Percentiles rank a stretch among this genome's conserved stretches.
Evolutionary conservation across 345 rosid genomes (phyloP).

Genomic region (Hibiscus syriacus): DNA sequence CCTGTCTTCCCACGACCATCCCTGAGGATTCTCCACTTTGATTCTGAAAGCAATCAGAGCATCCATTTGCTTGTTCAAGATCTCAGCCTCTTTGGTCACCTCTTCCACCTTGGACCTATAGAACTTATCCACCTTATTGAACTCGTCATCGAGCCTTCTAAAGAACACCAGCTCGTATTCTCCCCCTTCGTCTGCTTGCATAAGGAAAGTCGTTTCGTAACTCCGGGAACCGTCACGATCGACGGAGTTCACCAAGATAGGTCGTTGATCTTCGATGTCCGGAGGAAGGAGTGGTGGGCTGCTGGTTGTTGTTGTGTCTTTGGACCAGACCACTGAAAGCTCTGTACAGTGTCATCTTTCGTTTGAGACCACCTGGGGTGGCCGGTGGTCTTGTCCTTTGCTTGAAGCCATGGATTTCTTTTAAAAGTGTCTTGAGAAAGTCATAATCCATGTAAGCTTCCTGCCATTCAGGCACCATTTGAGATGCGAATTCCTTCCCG

Average conservation of each 20-base stretch:
- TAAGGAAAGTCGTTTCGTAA: constrained; percentile 46
- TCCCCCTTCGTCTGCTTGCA: constrained; percentile 49
- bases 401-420: constrained; percentile 42
- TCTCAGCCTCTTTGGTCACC: constrained; percentile 45
- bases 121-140: no score
- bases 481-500: constrained; percentile 57
- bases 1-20: constrained; percentile 16
- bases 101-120: constrained; percentile 43
- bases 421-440: constrained; percentile 40
- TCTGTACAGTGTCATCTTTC: constrained; percentile 40
- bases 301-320: no score
- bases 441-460: constrained; percentile 56
- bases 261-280: constrained; percentile 39
- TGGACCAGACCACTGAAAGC: constrained; percentile 52
- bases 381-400: constrained; percentile 19
- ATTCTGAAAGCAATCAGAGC: no score
- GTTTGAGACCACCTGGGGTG: constrained; percentile 36
- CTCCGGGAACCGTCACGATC: constrained; percentile 19
- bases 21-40: no score
- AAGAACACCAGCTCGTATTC: constrained; percentile 38
- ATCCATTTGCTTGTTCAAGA: no score
- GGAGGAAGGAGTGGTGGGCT: constrained; percentile 8
- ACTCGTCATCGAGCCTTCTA: no score
- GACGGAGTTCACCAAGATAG: constrained; percentile 32
- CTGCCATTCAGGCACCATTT: constrained; percentile 80